Conservation (phyloP, 805 yeast species). For the Kluyveromyces starmeri region DNA sequence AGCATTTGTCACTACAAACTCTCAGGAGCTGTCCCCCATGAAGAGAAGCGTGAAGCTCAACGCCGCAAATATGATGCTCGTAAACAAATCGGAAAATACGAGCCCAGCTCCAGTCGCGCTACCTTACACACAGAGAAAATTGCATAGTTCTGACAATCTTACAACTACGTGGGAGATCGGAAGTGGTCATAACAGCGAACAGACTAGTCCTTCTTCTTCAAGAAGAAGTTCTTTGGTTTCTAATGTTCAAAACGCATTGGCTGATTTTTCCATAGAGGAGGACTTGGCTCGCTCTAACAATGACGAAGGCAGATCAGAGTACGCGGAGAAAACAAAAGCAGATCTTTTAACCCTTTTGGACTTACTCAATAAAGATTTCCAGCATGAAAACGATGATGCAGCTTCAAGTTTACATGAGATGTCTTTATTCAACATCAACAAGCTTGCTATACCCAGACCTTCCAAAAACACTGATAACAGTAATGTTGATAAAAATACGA, state of each 20-base stretch:
- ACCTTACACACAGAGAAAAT: not conserved
- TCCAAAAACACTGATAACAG: constrained; percentile 1
- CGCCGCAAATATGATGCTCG: not conserved
- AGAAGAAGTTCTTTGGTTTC: constrained; percentile 4
- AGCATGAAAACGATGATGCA: constrained; percentile 21
- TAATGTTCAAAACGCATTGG: not conserved
- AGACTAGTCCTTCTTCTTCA: constrained; percentile 1
- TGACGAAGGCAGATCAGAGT: constrained; percentile 11
- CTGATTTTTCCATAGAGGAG: too few species aligned
- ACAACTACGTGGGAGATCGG: constrained; percentile 5
- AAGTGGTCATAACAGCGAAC: not conserved
- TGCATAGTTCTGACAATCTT: not conserved
- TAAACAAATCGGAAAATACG: not conserved
- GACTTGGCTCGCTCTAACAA: constrained; percentile 2
- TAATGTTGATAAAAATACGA: constrained; percentile 5
- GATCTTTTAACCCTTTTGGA: constrained; percentile 24
- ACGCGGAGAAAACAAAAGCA: constrained; percentile 18
- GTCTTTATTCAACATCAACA: constrained; percentile 26
- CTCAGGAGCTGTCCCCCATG: not conserved
- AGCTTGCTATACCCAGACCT: constrained; percentile 19
- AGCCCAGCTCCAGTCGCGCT: not conserved
- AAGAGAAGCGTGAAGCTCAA: not conserved
- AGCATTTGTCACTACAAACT: constrained; percentile 23
- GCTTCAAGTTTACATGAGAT: constrained; percentile 28
- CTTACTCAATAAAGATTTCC: constrained; percentile 26